These are phyloP conservation scores for Aspergillus cavernicola DNA, from an alignment of 495 filamentous ascomycete genomes.

Conservation along the genomic window DNA sequence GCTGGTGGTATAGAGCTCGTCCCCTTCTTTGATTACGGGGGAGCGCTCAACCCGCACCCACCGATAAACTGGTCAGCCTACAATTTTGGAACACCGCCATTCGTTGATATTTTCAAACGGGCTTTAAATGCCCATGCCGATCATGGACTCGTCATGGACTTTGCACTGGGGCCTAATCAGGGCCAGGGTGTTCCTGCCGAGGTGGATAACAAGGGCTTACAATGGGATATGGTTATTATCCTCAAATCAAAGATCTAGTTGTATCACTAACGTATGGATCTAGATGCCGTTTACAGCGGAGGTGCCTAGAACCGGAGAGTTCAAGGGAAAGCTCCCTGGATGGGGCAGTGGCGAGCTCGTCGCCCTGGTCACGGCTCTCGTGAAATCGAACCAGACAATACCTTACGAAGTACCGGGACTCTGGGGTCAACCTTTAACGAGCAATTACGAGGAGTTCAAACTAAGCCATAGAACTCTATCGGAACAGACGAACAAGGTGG, in stretches of 20 bases:
- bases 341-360: conserved; percentile 38
- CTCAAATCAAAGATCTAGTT: too few relatives aligned
- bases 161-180: conserved; percentile 46
- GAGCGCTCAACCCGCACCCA: conserved; percentile 1
- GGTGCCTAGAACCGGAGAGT: conserved; percentile 22
- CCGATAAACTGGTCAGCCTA: conserved; percentile 41
- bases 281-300: conserved; percentile 21
- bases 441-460: not conserved
- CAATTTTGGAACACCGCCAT: conserved; percentile 46
- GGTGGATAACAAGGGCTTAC: conserved; percentile 25
- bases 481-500: conserved; percentile 16
- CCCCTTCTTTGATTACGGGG: conserved; percentile 39
- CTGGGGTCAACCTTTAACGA: too few relatives aligned
- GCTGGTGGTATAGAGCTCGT: conserved; percentile 44
- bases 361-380: conserved; percentile 26
- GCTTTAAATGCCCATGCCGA: conserved; percentile 36
- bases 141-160: conserved; percentile 42
- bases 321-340: conserved; percentile 31
- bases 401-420: not conserved
- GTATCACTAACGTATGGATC: conserved; percentile 6
- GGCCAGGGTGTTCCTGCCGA: conserved; percentile 46
- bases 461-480: conserved; percentile 16
- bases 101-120: conserved; percentile 31
- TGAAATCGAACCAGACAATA: conserved; percentile 17
- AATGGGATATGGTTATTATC: conserved; percentile 38